A percentile compares a stretch with the other conserved stretches of the same genome.
Evolutionary conservation across 1,284 basidiomycete species (phyloP).

Genomic region (Boletus sp.): DNA sequence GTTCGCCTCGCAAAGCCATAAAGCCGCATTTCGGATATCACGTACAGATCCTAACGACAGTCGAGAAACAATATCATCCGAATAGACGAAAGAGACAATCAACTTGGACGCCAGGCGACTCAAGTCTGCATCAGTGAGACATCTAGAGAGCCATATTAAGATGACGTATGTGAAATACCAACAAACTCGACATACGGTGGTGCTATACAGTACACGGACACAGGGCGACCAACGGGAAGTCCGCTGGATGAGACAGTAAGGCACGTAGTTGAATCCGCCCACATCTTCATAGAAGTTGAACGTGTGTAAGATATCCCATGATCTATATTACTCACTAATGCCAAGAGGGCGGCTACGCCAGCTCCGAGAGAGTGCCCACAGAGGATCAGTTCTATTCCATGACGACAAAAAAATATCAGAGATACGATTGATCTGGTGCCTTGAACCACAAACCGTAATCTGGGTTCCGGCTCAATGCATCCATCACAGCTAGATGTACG

Average conservation of each 20-base stretch:
- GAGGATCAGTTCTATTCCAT: slow-evolving; percentile 58
- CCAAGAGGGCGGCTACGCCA: slow-evolving; percentile 76
- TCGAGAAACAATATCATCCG: slow-evolving; percentile 76
- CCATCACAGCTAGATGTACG: slow-evolving; percentile 69
- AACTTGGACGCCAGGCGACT: slow-evolving; percentile 53
- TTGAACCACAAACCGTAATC: slow-evolving; percentile 56
- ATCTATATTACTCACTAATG: slow-evolving; percentile 47
- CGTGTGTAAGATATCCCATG: not conserved
- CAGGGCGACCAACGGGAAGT: slow-evolving; percentile 60
- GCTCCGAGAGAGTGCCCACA: slow-evolving; percentile 89
- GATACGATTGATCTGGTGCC: not conserved
- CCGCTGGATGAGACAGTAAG: slow-evolving; percentile 68
- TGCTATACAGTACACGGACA: slow-evolving; percentile 77
- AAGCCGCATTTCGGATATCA: slow-evolving; percentile 69
- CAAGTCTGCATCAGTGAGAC: slow-evolving; percentile 55
- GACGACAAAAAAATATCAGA: slow-evolving; percentile 8
- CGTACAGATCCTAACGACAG: slow-evolving; percentile 74
- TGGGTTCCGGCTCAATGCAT: slow-evolving; percentile 63
- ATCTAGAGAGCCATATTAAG: slow-evolving; percentile 36
- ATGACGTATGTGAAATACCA: not conserved
- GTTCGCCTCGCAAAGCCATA: slow-evolving; percentile 75
- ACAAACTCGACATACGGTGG: slow-evolving; percentile 56
- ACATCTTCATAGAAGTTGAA: slow-evolving; percentile 52
- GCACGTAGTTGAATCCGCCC: slow-evolving; percentile 77
- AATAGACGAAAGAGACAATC: slow-evolving; percentile 76